These are phyloP conservation scores for Wickerhamiella alocasiicola DNA, from an alignment of 805 yeast genomes.

Conservation along the genomic window DNA sequence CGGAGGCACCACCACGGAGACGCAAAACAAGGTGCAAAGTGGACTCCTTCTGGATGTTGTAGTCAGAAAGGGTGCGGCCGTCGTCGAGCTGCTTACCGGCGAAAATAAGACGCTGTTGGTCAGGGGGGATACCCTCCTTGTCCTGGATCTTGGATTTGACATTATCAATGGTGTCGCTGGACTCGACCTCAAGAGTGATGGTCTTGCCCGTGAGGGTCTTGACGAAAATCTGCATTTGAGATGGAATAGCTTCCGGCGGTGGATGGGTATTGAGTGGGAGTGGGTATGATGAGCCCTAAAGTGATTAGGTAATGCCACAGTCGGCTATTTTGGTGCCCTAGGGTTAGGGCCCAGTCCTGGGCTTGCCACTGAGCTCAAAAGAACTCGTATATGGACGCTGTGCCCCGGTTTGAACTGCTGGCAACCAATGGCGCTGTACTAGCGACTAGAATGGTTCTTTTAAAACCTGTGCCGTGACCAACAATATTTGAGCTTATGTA, in stretches of 20 bases:
- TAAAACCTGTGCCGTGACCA: too few relatives aligned
- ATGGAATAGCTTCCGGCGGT: neutral
- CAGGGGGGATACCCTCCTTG: conserved; percentile 99
- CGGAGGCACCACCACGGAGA: conserved; percentile 81
- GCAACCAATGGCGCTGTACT: too few relatives aligned
- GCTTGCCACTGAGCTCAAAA: too few relatives aligned
- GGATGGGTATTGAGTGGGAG: conserved; percentile 8
- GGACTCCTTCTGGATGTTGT: conserved; percentile 99
- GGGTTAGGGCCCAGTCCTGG: too few relatives aligned
- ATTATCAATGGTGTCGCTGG: conserved; percentile 97
- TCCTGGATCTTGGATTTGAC: conserved; percentile 98
- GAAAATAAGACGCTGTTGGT: conserved; percentile 98
- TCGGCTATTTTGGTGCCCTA: too few relatives aligned
- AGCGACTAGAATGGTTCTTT: too few relatives aligned
- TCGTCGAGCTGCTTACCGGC: conserved; percentile 99
- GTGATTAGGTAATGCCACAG: neutral
- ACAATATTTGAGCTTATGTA: too few relatives aligned
- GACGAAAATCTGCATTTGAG: conserved; percentile 67
- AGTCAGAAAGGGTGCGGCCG: conserved; percentile 97
- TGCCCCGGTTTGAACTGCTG: too few relatives aligned
- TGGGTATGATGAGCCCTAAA: neutral
- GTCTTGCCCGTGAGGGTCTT: conserved; percentile 99
- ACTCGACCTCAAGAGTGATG: conserved; percentile 97
- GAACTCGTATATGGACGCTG: too few relatives aligned
- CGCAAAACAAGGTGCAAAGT: conserved; percentile 91